A percentile compares a stretch with the other conserved stretches of the same genome.
Evolutionary conservation across 345 rosid species (phyloP).

Genomic region (Linum trigynum): DNA sequence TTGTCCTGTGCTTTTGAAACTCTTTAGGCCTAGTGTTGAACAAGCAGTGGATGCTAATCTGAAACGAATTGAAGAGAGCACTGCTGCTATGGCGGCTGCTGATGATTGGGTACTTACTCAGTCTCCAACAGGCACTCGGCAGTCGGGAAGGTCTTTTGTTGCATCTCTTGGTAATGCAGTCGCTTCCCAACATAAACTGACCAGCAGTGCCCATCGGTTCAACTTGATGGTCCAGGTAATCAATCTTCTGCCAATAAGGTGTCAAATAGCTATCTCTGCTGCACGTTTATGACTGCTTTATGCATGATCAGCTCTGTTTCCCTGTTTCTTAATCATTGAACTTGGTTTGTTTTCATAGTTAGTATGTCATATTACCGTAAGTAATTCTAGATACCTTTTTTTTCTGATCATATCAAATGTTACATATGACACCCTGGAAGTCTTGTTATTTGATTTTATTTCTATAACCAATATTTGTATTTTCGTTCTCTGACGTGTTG

Average conservation of each 20-base stretch:
- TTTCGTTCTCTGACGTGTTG: slow-evolving; percentile 10
- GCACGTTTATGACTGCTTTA: neutral
- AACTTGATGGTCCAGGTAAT: slow-evolving; percentile 98
- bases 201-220: slow-evolving; percentile 95
- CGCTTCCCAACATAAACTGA: slow-evolving; percentile 77
- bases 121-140: slow-evolving; percentile 56
- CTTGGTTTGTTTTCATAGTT: neutral
- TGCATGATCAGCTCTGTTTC: neutral
- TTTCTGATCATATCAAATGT: neutral
- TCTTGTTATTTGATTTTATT: neutral
- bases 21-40: slow-evolving; percentile 92
- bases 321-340: neutral
- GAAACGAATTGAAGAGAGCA: slow-evolving; percentile 93
- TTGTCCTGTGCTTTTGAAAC: slow-evolving; percentile 78
- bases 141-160: slow-evolving; percentile 50
- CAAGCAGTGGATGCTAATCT: slow-evolving; percentile 94
- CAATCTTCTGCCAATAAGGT: slow-evolving; percentile 1
- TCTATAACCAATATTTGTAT: neutral
- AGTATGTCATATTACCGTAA: neutral
- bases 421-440: neutral
- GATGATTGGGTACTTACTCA: slow-evolving; percentile 93
- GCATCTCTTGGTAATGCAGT: slow-evolving; percentile 36
- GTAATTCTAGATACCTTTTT: neutral
- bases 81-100: slow-evolving; percentile 98
- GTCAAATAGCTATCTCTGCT: neutral